phyloP scores from a whole-genome alignment of 768 basidiomycete genomes.

The Erythrobasidium yunnanense region DNA sequence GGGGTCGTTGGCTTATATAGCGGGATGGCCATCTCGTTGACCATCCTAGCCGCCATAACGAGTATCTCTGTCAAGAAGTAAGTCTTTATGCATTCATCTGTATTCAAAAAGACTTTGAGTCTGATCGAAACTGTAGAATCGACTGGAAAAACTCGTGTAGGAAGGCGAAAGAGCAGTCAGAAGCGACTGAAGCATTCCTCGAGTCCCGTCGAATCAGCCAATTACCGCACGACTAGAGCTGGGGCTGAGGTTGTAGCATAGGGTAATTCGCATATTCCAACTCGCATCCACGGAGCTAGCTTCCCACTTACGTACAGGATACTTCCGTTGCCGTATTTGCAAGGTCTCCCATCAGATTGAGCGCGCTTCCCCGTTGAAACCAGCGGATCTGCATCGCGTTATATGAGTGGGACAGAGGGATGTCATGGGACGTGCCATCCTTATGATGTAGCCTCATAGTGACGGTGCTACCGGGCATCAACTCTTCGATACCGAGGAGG shows the following conservation, averaged over 20 bases:
- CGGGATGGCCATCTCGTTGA: neutral
- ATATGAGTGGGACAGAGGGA: constrained; percentile 79
- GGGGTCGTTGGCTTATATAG: neutral
- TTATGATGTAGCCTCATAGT: constrained; percentile 65
- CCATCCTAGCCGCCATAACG: neutral
- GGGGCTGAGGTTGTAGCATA: no score
- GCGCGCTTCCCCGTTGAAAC: constrained; percentile 99
- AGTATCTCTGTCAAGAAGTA: neutral
- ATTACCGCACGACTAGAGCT: no score
- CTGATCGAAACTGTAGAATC: neutral
- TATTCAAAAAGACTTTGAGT: neutral
- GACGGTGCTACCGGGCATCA: constrained; percentile 85
- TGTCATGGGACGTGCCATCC: constrained; percentile 46
- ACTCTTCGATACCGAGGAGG: constrained; percentile 75
- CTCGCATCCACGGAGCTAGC: no score
- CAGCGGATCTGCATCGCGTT: constrained; percentile 90
- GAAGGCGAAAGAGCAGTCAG: constrained; percentile 4
- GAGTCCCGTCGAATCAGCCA: no score
- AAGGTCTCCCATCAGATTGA: constrained; percentile 84
- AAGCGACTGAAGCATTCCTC: constrained; percentile 20
- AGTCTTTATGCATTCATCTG: neutral
- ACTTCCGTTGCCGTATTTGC: no score
- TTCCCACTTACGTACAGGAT: no score
- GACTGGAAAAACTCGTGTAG: neutral
- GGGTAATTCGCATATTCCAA: no score